Percentiles rank a stretch among this genome's conserved stretches.
phyloP scores from a whole-genome alignment of 2,329 filamentous ascomycete species.

The Colletotrichum plurivorum region DNA sequence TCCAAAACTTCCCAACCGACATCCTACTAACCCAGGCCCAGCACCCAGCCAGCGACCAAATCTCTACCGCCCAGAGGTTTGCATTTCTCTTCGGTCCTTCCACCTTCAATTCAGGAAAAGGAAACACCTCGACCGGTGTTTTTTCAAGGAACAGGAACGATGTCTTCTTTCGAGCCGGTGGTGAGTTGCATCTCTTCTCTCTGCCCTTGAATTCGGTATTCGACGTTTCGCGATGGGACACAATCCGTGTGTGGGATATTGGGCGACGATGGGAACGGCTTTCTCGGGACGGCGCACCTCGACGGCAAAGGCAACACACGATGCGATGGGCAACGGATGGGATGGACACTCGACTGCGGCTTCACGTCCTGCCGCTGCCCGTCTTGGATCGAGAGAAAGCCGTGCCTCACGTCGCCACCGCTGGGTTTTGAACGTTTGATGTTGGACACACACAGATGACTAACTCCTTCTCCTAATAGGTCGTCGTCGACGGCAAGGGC shows the following conservation, averaged over 20 bases:
- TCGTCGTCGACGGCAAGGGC: slow-evolving; percentile 99
- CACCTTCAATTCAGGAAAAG: slow-evolving; percentile 38
- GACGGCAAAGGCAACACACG: slow-evolving; percentile 4
- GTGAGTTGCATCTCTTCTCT: slow-evolving; percentile 64
- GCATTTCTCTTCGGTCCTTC: slow-evolving; percentile 32
- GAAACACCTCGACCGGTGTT: slow-evolving; percentile 44
- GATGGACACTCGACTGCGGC: neutral
- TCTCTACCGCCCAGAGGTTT: slow-evolving; percentile 44
- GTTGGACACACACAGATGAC: slow-evolving; percentile 28
- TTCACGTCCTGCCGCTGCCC: neutral
- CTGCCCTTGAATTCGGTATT: slow-evolving; percentile 1
- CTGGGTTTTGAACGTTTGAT: neutral
- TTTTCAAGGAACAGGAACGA: slow-evolving; percentile 61
- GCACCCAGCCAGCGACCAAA: slow-evolving; percentile 42
- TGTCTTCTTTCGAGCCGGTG: slow-evolving; percentile 80
- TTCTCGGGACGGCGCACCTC: slow-evolving; percentile 18
- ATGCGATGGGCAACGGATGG: slow-evolving; percentile 1
- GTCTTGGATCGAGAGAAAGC: slow-evolving; percentile 19
- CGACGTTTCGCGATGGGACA: neutral
- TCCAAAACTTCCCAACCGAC: slow-evolving; percentile 40
- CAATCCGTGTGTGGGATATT: slow-evolving; percentile 3
- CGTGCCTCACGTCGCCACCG: neutral
- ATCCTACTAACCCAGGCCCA: slow-evolving; percentile 44
- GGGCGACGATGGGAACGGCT: slow-evolving; percentile 8
- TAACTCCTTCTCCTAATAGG: slow-evolving; percentile 66